Conservation (phyloP, 179 eudicot genomes). For the Nepenthes alata region DNA sequence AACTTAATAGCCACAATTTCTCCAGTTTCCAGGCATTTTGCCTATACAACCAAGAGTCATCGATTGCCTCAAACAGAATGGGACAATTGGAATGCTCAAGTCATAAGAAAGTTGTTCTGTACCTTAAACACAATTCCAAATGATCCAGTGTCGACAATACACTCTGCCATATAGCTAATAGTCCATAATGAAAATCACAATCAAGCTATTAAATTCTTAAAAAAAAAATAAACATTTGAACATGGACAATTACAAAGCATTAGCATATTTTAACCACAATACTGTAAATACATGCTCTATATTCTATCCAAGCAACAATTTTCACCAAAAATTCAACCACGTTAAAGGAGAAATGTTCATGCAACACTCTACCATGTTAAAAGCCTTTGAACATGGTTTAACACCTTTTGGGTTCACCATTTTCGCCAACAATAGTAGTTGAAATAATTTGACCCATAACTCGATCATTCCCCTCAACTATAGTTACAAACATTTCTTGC, state of each 20-base stretch:
- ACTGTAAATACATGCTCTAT: not conserved
- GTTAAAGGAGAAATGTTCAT: not conserved
- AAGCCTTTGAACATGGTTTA: no score
- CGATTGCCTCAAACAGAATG: not conserved
- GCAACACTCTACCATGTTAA: not conserved
- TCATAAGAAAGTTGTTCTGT: not conserved
- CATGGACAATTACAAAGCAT: no score
- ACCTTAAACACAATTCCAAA: constrained; percentile 78
- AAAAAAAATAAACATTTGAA: not conserved
- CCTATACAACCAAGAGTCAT: constrained; percentile 23
- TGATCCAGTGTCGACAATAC: constrained; percentile 74
- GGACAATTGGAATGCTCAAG: not conserved
- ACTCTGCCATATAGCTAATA: constrained; percentile 91
- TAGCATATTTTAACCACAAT: not conserved
- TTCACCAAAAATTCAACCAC: no score
- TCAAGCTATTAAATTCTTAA: constrained; percentile 6
- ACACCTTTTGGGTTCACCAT: constrained; percentile 74
- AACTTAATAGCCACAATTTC: constrained; percentile 88
- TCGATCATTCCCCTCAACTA: constrained; percentile 62
- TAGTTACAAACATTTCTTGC: constrained; percentile 74
- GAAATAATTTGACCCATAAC: constrained; percentile 88
- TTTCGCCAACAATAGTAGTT: constrained; percentile 81
- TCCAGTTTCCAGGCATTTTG: constrained; percentile 79
- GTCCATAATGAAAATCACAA: constrained; percentile 39
- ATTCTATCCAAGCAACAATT: no score